A percentile compares a stretch with the other conserved stretches of the same genome.
These are phyloP conservation scores for Coniochaeta prunicola DNA, from an alignment of 2,329 filamentous ascomycete genomes.

Conservation along the genomic window DNA sequence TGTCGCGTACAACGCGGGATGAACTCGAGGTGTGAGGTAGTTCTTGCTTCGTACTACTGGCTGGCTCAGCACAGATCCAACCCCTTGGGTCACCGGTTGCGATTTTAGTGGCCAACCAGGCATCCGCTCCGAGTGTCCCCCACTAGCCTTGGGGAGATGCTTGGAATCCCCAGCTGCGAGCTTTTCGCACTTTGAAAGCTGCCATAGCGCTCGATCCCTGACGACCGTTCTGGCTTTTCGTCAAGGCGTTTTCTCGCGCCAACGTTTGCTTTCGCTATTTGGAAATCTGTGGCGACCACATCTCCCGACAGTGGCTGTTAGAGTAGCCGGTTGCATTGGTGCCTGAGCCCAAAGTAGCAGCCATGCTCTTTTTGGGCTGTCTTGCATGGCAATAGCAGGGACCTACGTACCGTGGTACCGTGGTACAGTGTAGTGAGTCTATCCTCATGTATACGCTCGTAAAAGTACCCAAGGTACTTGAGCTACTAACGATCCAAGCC, in stretches of 20 bases:
- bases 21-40: not conserved
- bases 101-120: not conserved
- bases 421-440: not conserved
- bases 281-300: not conserved
- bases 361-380: constrained; percentile 9
- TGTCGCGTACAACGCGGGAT: not conserved
- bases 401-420: too few species aligned
- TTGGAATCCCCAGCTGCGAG: not conserved
- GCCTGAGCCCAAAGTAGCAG: constrained; percentile 10
- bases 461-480: constrained; percentile 3
- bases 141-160: not conserved
- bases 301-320: not conserved
- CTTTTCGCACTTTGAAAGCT: too few species aligned
- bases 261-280: not conserved
- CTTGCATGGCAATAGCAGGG: too few species aligned
- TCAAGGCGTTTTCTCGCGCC: not conserved
- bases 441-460: not conserved
- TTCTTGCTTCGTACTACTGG: not conserved
- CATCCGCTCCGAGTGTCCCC: not conserved
- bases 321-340: constrained; percentile 9
- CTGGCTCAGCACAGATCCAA: not conserved
- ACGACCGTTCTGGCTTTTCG: not conserved
- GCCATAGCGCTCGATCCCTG: too few species aligned
- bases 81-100: not conserved
- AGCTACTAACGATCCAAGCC: constrained; percentile 10